phyloP scores from a whole-genome alignment of 2,329 filamentous ascomycete genomes.

The Nannizziopsis barbatae region DNA sequence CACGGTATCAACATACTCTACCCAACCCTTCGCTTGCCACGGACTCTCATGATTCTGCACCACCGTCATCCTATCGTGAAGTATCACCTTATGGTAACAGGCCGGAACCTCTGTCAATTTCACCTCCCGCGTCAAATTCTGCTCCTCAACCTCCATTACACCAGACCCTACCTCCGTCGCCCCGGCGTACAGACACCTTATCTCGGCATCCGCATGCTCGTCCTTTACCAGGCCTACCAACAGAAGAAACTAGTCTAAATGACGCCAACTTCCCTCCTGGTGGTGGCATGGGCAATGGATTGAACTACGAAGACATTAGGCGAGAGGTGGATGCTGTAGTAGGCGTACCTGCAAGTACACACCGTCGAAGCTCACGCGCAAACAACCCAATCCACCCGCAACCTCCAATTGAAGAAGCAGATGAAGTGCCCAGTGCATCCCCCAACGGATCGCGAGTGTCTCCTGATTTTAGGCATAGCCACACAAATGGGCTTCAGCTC shows the following conservation, averaged over 20 bases:
- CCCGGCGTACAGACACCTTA: slow-evolving; percentile 42
- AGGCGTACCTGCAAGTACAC: slow-evolving; percentile 18
- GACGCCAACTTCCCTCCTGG: slow-evolving; percentile 17
- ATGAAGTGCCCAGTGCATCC: slow-evolving; percentile 16
- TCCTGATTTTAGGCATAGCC: slow-evolving; percentile 36
- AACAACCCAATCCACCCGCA: slow-evolving; percentile 19
- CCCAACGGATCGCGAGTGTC: slow-evolving; percentile 23
- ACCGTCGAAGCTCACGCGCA: slow-evolving; percentile 21
- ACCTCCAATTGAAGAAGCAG: slow-evolving; percentile 14
- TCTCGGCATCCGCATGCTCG: slow-evolving; percentile 47
- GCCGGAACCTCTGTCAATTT: slow-evolving; percentile 6
- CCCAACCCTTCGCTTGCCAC: slow-evolving; percentile 10
- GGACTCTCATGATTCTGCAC: neutral
- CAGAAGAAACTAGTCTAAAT: slow-evolving; percentile 31
- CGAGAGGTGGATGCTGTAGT: slow-evolving; percentile 46
- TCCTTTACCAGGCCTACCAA: slow-evolving; percentile 48
- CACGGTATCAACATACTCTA: slow-evolving; percentile 10
- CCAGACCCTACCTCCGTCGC: slow-evolving; percentile 40
- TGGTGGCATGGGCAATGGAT: slow-evolving; percentile 28
- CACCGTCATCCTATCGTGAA: slow-evolving; percentile 3
- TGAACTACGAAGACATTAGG: slow-evolving; percentile 47
- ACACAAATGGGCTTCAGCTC: slow-evolving; percentile 41
- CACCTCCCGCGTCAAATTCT: slow-evolving; percentile 22
- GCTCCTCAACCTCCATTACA: slow-evolving; percentile 41
- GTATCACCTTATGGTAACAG: neutral